Percentiles rank a stretch among this genome's conserved stretches.
Conservation (phyloP, 73 alveolate genomes). For the Paramecium tetraurelia region DNA sequence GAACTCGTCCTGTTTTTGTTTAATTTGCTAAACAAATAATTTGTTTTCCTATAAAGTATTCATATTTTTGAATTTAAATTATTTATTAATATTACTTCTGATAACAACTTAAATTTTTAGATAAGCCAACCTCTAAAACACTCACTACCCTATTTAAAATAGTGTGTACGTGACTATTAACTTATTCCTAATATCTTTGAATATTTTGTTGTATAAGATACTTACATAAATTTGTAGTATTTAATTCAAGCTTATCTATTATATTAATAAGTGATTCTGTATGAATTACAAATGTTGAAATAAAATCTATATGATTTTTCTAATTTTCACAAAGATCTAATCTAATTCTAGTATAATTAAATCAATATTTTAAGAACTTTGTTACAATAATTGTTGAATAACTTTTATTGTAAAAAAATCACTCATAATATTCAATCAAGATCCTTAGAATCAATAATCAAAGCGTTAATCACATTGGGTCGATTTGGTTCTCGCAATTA, state of each 20-base stretch:
- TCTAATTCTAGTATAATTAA: too few relatives aligned
- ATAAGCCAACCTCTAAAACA: too few relatives aligned
- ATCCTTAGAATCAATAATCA: too few relatives aligned
- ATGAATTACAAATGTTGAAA: too few relatives aligned
- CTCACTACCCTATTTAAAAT: too few relatives aligned
- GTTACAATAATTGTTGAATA: neutral
- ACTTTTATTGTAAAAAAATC: neutral
- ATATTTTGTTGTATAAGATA: too few relatives aligned
- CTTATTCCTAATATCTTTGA: too few relatives aligned
- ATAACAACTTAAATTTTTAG: neutral
- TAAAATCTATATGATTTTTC: neutral
- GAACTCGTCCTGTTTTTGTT: conserved; percentile 6
- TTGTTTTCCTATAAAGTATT: neutral
- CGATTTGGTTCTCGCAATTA: neutral
- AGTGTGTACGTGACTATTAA: too few relatives aligned
- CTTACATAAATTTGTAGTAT: too few relatives aligned
- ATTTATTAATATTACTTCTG: neutral
- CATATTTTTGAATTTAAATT: neutral
- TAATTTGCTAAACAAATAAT: conserved; percentile 21
- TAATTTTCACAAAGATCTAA: neutral
- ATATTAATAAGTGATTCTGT: too few relatives aligned
- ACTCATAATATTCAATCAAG: neutral
- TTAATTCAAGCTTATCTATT: too few relatives aligned
- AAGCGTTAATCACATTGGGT: neutral
- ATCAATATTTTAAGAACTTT: too few relatives aligned